phyloP scores from a whole-genome alignment of 768 basidiomycete genomes.

The Calocera cornea region DNA sequence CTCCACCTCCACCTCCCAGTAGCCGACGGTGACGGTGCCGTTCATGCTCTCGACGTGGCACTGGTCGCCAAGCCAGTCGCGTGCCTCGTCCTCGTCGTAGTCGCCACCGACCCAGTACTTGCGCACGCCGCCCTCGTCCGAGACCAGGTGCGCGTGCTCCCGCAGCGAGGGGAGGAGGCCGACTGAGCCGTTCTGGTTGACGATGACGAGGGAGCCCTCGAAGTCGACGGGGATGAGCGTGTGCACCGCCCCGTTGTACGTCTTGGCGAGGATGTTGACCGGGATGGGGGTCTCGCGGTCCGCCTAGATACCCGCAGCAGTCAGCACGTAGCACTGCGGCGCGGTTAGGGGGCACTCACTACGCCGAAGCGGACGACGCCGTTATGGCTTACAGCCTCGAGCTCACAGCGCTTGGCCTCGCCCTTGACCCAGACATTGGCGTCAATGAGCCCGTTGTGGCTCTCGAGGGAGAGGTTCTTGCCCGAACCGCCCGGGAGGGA shows the following conservation, averaged over 20 bases:
- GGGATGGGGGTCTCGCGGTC: not conserved
- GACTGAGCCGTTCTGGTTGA: not conserved
- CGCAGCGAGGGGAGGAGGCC: not conserved
- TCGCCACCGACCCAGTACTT: not conserved
- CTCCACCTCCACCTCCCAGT: slow-evolving; percentile 1
- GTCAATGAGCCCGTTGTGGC: not conserved
- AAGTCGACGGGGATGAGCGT: not conserved
- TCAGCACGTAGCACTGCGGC: not conserved
- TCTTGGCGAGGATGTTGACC: not conserved
- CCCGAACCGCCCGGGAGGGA: not conserved
- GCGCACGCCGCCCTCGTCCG: not conserved
- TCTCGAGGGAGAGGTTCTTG: not conserved
- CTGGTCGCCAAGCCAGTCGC: not conserved
- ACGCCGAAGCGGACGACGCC: not conserved
- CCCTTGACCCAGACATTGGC: not conserved
- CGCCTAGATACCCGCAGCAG: not conserved
- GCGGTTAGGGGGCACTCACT: not conserved
- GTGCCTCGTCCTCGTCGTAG: not conserved
- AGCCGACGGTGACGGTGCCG: not conserved
- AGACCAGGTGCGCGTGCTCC: not conserved
- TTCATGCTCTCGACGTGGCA: not conserved
- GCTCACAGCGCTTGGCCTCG: not conserved
- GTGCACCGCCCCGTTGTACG: not conserved
- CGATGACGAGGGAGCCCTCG: not conserved
- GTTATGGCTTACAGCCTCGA: not conserved